phyloP scores from a whole-genome alignment of 2,329 filamentous ascomycete genomes.

The Penicillium sp. region DNA sequence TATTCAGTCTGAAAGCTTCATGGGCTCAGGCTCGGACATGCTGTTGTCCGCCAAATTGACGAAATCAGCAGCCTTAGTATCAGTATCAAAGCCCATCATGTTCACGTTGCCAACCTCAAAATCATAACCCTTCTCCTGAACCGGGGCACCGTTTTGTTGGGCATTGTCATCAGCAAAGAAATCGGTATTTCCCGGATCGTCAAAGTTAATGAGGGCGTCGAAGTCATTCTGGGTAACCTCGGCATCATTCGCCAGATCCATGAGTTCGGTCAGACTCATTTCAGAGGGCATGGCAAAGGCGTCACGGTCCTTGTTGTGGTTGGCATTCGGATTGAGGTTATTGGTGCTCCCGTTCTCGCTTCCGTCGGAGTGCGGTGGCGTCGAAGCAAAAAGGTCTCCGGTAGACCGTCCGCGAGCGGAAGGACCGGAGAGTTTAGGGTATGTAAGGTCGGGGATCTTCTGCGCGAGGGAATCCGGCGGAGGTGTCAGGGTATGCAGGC shows the following conservation, averaged over 20 bases:
- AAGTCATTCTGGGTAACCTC: conserved; percentile 47
- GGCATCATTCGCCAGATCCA: conserved; percentile 45
- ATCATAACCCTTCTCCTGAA: conserved; percentile 20
- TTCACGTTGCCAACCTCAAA: conserved; percentile 21
- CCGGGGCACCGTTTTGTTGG: neutral
- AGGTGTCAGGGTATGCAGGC: conserved; percentile 37
- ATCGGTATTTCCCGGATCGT: conserved; percentile 37
- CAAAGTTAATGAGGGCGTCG: conserved; percentile 47
- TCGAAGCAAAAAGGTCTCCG: conserved; percentile 39
- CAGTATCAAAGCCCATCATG: conserved; percentile 19
- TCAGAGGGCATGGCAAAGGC: conserved; percentile 34
- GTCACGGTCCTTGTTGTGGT: conserved; percentile 19
- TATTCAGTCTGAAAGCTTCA: neutral
- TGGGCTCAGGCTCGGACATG: neutral
- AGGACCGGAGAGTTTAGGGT: conserved; percentile 25
- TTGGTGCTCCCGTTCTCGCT: conserved; percentile 44
- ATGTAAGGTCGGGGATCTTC: conserved; percentile 40
- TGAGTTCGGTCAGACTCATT: conserved; percentile 40
- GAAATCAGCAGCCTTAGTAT: conserved; percentile 21
- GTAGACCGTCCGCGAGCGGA: conserved; percentile 18
- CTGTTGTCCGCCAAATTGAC: conserved; percentile 11
- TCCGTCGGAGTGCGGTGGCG: conserved; percentile 42
- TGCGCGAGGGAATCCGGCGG: conserved; percentile 42
- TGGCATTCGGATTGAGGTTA: conserved; percentile 33
- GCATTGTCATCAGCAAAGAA: conserved; percentile 33